Evolutionary conservation across 495 filamentous ascomycete species (phyloP), one percentile per base, ranked within the genome.

Genomic region (Clohesyomyces aquaticus): DNA sequence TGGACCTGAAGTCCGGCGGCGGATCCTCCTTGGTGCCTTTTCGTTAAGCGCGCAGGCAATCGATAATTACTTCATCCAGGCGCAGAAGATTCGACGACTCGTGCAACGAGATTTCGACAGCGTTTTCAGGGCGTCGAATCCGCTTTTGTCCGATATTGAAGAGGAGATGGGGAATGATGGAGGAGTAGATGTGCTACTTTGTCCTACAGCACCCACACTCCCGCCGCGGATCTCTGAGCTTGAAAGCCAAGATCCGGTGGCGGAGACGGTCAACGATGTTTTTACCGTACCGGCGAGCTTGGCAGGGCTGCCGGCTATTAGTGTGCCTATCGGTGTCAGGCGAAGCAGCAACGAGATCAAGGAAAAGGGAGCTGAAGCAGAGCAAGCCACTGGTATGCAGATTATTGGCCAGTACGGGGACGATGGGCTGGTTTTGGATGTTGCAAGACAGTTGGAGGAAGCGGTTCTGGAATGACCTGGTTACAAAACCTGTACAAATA

Each of bases 61-160:
- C 61, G 88, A 96, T 69, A 98, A 98, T 71, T 97, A 98, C 74
- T 99, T 99, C 73, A 84, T 96, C 53, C 85, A 96, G 73, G 94
- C 94, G 53, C 94, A 99, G 73, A 85, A 85, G 57, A 84, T 96
- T 47, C 88, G 94, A 2, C 82, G 91, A 49, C 78, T 97, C 12
- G 90, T 99, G 4, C 85, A 89, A 72, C 75, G 78, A 21, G 95
- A 98, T 67, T 98, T 99, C 69, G 83, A 97, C 70, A 71, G 83
- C 11, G 84, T 89, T 2, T 98, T 99, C 70, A 67, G 72, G 12
- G 71, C 85, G 27, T 74, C 76, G 3, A 89, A 96, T 72, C 87
- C 86, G 6, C 80, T 98, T 10, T 72, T 76, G 18, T 75, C 64
- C 71, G 0, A 63, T 78, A 81, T 57, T 1, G 0, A 12, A 18